Evolutionary conservation across 331 rosid species (phyloP), one percentile per base, ranked within the genome.

Genomic region (Rhamnella rubrinervis): DNA sequence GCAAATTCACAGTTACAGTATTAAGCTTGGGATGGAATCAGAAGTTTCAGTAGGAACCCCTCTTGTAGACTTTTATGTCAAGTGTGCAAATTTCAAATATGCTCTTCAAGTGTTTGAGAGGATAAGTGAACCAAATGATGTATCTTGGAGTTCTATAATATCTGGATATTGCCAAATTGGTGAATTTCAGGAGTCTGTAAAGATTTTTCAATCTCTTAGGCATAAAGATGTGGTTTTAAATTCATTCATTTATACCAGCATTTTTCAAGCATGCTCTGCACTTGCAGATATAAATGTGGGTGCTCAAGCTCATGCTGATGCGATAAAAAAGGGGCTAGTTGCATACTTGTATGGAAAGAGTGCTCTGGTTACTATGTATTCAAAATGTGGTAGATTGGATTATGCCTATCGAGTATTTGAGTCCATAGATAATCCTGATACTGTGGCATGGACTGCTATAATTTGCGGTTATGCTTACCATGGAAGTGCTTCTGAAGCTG

Each of bases 11-110:
- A 76, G 81, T 75, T 76, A 58, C 59, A 57, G 78, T 66, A 57
- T 81, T 68, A 87, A 87, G 66, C 83, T 82, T 61, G 92, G 86
- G 55, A 58, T 87, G 82, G 89, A 85, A 61, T 71, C 78, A 41
- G 76, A 83, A 56, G 85, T 87, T 70, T 80, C 92, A 1, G 89
- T 87, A 21, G 89, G 92, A 67, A 87, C 88, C 76, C 92, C 92
- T 25, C 79, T 82, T 7, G 86, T 85, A 67, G 89, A 82, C 73
- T 82, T 87, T 37, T 87, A 87, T 74, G 80, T 74, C 55, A 87
- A 87, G 77, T 82, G 89, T 74, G 78, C 76, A 14, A 78, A 77
- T 61, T 80, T 85, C 59, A 77, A 78, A 28, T 77, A 77, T 62
- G 88, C 92, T 39, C 61, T 28, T 38, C 78, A 39, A 68, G 86